Conservation (phyloP, 768 basidiomycete genomes). For the Antrodiella citrinella region DNA sequence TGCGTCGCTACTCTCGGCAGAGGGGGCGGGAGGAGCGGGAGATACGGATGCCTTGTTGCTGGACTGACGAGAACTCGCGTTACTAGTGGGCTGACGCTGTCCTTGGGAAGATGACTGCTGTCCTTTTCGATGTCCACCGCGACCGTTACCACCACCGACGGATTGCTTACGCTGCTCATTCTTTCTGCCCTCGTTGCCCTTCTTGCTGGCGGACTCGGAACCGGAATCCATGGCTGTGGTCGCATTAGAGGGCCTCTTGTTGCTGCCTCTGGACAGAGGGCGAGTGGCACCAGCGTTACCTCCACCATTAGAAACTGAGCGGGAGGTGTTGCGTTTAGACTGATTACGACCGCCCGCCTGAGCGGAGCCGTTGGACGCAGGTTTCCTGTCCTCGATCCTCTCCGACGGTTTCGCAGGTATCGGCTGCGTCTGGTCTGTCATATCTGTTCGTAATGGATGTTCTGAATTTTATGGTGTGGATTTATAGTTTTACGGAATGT, state of each 20-base stretch:
- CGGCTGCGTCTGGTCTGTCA: constrained; percentile 62
- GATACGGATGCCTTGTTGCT: constrained; percentile 40
- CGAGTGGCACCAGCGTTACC: constrained; percentile 34
- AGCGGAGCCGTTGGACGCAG: constrained; percentile 25
- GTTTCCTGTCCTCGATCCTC: constrained; percentile 77
- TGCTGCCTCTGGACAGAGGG: constrained; percentile 60
- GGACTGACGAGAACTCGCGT: constrained; percentile 10
- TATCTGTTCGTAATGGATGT: constrained; percentile 65
- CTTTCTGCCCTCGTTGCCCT: constrained; percentile 45
- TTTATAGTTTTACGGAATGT: constrained; percentile 28
- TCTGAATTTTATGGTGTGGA: constrained; percentile 12
- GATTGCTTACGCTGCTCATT: constrained; percentile 33
- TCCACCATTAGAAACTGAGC: constrained; percentile 32
- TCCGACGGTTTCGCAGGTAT: constrained; percentile 23
- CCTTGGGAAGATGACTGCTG: constrained; percentile 53
- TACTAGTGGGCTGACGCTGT: constrained; percentile 31
- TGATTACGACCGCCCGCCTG: constrained; percentile 36
- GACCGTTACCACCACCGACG: constrained; percentile 16
- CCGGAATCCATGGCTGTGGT: constrained; percentile 52
- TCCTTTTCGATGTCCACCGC: constrained; percentile 44
- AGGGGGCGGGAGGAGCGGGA: constrained; percentile 38
- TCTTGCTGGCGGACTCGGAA: constrained; percentile 61
- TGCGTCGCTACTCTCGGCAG: constrained; percentile 66
- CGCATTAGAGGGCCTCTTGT: constrained; percentile 34
- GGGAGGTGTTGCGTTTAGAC: constrained; percentile 51